Evolutionary conservation across 169 alveolate genomes (phyloP).

Genomic region (Perkinsus olseni): DNA sequence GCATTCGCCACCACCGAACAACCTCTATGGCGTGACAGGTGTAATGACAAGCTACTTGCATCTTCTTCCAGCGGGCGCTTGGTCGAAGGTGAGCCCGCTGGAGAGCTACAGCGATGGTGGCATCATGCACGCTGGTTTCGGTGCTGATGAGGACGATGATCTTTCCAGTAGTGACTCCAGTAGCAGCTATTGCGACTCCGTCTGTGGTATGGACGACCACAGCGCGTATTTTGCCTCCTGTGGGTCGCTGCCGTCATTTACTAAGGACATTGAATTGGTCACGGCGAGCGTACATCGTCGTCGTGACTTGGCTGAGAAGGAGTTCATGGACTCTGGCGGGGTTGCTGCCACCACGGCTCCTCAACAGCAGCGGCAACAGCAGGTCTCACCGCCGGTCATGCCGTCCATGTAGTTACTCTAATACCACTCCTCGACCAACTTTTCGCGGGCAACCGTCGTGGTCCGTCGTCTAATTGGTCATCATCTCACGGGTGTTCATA

Average conservation of each 20-base stretch:
- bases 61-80: neutral
- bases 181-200: neutral
- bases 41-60: neutral
- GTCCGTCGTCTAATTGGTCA: too few relatives aligned
- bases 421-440: neutral
- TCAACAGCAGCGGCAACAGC: neutral
- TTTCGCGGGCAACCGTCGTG: too few relatives aligned
- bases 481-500: too few relatives aligned
- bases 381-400: too few relatives aligned
- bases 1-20: neutral
- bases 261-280: neutral
- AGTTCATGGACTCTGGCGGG: neutral
- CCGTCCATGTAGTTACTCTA: neutral
- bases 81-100: neutral
- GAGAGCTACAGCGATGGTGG: neutral
- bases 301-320: neutral
- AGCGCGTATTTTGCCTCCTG: neutral
- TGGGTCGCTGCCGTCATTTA: neutral
- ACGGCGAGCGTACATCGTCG: neutral
- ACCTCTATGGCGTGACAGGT: neutral
- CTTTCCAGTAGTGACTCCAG: neutral
- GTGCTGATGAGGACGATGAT: neutral
- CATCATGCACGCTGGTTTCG: neutral
- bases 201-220: neutral
- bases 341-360: too few relatives aligned